Evolutionary conservation across 108 stramenopile genomes (phyloP), one percentile per base, ranked within the genome.

Genomic region (Conticribra guillardii): DNA sequence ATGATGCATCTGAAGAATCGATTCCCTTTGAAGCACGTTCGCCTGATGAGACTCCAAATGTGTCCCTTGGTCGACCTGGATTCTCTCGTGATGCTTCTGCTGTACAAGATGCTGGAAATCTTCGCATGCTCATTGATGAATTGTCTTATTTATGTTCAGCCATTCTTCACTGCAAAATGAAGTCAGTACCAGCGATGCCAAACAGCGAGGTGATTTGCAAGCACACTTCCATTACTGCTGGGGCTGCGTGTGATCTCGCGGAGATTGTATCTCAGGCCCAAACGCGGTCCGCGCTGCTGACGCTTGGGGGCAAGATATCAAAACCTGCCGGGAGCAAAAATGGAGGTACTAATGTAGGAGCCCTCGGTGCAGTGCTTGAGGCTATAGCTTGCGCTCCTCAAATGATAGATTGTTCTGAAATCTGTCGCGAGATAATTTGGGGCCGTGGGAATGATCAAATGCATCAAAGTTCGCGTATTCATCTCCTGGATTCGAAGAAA

Each of bases 111-210:
- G 79, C 83, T 30, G 92, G 92, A 22, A 75, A 79, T 27, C 74
- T 76, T 45, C 88, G 90, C 58, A 80, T 93, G 80, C 53, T 89
- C 32, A 70, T 82, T 53, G 92, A 93, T 67, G 92, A 93, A 45
- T 84, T 87, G 55, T 69, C 70, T 23, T 90, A 87, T 75, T 60
- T 87, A 11, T 89, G 89, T 74, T 73, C 73, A 2, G 74, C 88
- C 27, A 76, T 90, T 54, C 29, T 88, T 26, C 60, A 69, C 11
- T 75, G 75, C 58, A 67, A 29, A 37, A 29, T 2, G 34, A 60
- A 29, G 56, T 4, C 31, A 23, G 27, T 3, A 46, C 14, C 44
- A 14, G 46, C 19, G 64, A 44, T 19, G 19, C 4, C 4, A n/a
- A 44, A 26, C 4, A 65, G 55, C 23, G 52, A 80, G 24, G 68